A percentile compares a stretch with the other conserved stretches of the same genome.
These are phyloP conservation scores for Jimgerdemannia flammicorona DNA, from an alignment of 192 early-diverging fungal genomes.

Conservation along the genomic window DNA sequence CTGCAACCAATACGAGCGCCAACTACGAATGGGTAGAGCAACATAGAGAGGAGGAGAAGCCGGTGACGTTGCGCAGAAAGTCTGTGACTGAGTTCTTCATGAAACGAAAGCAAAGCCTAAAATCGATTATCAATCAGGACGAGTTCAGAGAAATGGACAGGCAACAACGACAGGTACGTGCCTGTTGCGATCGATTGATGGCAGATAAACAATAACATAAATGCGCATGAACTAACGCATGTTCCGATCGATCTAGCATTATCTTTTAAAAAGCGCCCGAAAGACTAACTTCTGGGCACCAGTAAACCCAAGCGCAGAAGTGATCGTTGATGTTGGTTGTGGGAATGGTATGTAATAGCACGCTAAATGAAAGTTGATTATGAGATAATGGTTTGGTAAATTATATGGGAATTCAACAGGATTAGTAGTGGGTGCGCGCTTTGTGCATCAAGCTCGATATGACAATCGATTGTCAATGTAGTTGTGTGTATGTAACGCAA, in stretches of 20 bases:
- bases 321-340: slow-evolving; percentile 28
- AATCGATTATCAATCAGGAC: slow-evolving; percentile 10
- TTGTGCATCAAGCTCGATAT: no score
- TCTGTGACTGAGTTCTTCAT: slow-evolving; percentile 13
- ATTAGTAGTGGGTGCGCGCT: no score
- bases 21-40: slow-evolving; percentile 28
- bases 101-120: slow-evolving; percentile 23
- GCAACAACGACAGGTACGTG: slow-evolving; percentile 29
- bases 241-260: slow-evolving; percentile 13
- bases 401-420: no score
- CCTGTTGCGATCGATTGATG: not conserved
- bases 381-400: no score
- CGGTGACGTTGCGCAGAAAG: slow-evolving; percentile 8
- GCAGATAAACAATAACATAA: not conserved
- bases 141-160: slow-evolving; percentile 25
- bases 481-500: no score
- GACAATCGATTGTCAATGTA: no score
- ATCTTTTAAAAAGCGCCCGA: slow-evolving; percentile 26
- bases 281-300: slow-evolving; percentile 29
- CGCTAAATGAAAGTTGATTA: not conserved
- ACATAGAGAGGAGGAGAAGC: not conserved
- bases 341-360: slow-evolving; percentile 17
- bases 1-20: slow-evolving; percentile 1
- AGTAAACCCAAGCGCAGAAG: not conserved
- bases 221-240: not conserved